These are phyloP conservation scores for Firmiana major DNA, from an alignment of 345 rosid species.

Conservation along the genomic window DNA sequence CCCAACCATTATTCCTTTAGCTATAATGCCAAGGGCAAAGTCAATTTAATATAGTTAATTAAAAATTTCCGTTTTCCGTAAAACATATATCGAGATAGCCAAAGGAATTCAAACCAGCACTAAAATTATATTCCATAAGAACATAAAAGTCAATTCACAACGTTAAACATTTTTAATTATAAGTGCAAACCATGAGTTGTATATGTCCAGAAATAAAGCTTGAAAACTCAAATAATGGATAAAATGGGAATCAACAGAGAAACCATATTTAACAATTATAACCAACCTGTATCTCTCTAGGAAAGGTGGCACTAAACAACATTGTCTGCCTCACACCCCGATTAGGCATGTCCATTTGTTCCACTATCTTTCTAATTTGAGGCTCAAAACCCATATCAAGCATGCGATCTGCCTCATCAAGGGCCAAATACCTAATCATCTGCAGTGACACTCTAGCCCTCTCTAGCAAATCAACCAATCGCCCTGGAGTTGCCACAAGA, in stretches of 20 bases:
- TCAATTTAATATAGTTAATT: background rate
- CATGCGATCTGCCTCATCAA: slow-evolving; percentile 99
- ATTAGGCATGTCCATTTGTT: slow-evolving; percentile 95
- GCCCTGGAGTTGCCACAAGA: slow-evolving; percentile 98
- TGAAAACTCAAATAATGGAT: background rate
- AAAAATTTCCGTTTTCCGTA: background rate
- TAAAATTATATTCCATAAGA: background rate
- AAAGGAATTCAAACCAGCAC: background rate
- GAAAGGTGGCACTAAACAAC: slow-evolving; percentile 97
- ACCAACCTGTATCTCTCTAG: slow-evolving; percentile 90
- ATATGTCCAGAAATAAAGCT: background rate
- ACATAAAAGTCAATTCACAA: background rate
- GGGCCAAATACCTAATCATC: slow-evolving; percentile 81
- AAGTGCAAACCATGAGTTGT: background rate
- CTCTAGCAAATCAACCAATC: slow-evolving; percentile 91
- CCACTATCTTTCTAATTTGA: slow-evolving; percentile 93
- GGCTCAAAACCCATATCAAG: slow-evolving; percentile 99
- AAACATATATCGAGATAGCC: background rate
- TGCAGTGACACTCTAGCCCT: slow-evolving; percentile 94
- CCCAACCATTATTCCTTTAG: background rate
- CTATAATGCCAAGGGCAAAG: background rate
- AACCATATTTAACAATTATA: background rate
- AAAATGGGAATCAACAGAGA: background rate
- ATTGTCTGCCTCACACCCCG: slow-evolving; percentile 83
- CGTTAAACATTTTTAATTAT: background rate